A percentile compares a stretch with the other conserved stretches of the same genome.
Evolutionary conservation across 2,329 filamentous ascomycete genomes (phyloP).

Genomic region (Seiridium unicorne): DNA sequence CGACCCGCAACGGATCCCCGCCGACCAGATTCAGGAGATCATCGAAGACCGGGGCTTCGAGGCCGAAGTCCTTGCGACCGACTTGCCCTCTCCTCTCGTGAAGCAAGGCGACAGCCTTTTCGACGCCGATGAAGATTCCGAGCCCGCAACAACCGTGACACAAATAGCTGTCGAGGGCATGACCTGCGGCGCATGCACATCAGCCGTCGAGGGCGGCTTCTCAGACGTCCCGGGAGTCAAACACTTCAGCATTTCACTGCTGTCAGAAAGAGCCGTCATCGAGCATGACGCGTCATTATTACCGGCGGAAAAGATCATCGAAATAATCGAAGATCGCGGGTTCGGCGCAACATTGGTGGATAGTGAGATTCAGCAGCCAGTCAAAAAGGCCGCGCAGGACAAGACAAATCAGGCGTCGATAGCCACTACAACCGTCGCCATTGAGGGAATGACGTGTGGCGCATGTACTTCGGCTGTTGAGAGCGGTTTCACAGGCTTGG

Average conservation of each 20-base stretch:
- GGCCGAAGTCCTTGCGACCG: conserved; percentile 81
- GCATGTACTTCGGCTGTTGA: conserved; percentile 94
- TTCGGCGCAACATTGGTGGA: conserved; percentile 81
- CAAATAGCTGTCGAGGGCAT: conserved; percentile 81
- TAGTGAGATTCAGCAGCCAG: conserved; percentile 51
- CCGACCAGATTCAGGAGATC: conserved; percentile 76
- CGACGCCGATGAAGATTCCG: conserved; percentile 32
- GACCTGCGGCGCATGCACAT: conserved; percentile 89
- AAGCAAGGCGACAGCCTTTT: conserved; percentile 34
- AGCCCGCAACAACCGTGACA: conserved; percentile 55
- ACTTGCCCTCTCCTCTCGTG: conserved; percentile 59
- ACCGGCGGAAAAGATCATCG: conserved; percentile 51
- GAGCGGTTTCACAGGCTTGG: conserved; percentile 71
- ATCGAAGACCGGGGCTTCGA: conserved; percentile 94
- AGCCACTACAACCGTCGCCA: conserved; percentile 78
- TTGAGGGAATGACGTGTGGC: conserved; percentile 97
- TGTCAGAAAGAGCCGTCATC: conserved; percentile 82
- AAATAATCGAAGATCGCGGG: conserved; percentile 68
- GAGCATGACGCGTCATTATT: conserved; percentile 67
- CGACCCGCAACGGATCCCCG: conserved; percentile 70
- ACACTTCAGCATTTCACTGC: conserved; percentile 76
- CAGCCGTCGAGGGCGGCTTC: conserved; percentile 79
- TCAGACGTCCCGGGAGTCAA: conserved; percentile 71
- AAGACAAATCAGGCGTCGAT: conserved; percentile 38
- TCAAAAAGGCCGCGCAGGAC: conserved; percentile 26